These are phyloP conservation scores for Penicillium canescens DNA, from an alignment of 495 filamentous ascomycete species.

Conservation along the genomic window DNA sequence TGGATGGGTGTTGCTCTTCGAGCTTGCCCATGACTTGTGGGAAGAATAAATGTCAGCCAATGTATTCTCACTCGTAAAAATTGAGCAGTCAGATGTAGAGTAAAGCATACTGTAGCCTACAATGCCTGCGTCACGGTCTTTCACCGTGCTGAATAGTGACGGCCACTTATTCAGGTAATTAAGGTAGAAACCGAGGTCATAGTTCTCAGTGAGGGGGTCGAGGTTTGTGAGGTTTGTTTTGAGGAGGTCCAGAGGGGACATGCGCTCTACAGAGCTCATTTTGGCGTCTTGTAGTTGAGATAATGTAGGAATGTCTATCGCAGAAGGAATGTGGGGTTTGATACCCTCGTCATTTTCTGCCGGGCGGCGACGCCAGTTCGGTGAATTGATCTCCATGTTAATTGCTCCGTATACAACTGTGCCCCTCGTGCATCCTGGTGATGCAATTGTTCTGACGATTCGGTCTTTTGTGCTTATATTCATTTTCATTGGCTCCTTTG, in stretches of 20 bases:
- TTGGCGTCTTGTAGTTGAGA: constrained; percentile 9
- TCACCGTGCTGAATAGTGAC: constrained; percentile 83
- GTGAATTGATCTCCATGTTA: background rate
- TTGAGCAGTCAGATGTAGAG: background rate
- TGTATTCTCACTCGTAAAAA: too few species aligned
- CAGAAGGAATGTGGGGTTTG: constrained; percentile 10
- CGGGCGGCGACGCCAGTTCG: constrained; percentile 2
- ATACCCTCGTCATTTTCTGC: constrained; percentile 13
- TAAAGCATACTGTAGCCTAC: constrained; percentile 80
- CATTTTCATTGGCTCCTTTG: background rate
- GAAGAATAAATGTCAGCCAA: constrained; percentile 1
- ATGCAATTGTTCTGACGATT: background rate
- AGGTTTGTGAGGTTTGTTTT: constrained; percentile 84
- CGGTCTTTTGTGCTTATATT: background rate
- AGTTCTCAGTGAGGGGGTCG: constrained; percentile 93
- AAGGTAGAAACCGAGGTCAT: constrained; percentile 91
- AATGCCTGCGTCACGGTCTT: constrained; percentile 77
- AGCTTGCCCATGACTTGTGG: constrained; percentile 91
- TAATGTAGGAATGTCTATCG: background rate
- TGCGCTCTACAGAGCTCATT: constrained; percentile 71
- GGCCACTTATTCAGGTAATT: constrained; percentile 96
- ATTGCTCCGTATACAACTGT: background rate
- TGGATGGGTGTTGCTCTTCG: constrained; percentile 77
- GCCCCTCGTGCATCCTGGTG: constrained; percentile 1
- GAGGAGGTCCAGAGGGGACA: constrained; percentile 72